A percentile compares a stretch with the other conserved stretches of the same genome.
phyloP scores from a whole-genome alignment of 139 green algal genomes.

The Chlorella vulgaris region DNA sequence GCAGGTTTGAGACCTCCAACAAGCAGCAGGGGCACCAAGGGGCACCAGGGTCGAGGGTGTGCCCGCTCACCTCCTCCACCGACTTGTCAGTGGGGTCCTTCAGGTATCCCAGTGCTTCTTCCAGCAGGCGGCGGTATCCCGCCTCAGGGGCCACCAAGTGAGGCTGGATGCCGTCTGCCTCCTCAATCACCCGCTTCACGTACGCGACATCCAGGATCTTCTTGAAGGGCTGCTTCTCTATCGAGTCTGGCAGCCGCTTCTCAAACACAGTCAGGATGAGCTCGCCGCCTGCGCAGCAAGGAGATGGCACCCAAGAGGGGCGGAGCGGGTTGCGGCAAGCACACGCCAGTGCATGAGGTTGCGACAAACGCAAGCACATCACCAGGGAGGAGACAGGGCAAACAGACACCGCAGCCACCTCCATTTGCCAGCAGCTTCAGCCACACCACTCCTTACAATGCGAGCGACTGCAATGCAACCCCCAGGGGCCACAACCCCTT shows the following conservation, averaged over 20 bases:
- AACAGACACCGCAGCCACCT: too few species aligned
- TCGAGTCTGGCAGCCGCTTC: slow-evolving; percentile 86
- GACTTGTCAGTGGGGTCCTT: slow-evolving; percentile 59
- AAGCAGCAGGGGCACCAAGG: too few species aligned
- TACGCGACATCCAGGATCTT: slow-evolving; percentile 86
- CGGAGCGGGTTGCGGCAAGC: not conserved
- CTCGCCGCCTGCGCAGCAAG: slow-evolving; percentile 69
- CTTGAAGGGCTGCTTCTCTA: slow-evolving; percentile 87
- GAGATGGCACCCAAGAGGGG: not conserved
- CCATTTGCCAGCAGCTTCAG: too few species aligned
- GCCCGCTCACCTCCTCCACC: slow-evolving; percentile 64
- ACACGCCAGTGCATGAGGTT: too few species aligned
- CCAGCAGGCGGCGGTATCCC: slow-evolving; percentile 92
- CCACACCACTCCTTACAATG: too few species aligned
- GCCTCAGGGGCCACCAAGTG: slow-evolving; percentile 97
- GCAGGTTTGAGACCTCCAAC: not conserved
- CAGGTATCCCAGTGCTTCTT: slow-evolving; percentile 60
- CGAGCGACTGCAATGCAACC: too few species aligned
- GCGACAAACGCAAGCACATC: too few species aligned
- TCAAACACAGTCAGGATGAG: slow-evolving; percentile 92
- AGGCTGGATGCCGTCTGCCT: slow-evolving; percentile 97
- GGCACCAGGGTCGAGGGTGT: too few species aligned
- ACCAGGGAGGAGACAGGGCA: too few species aligned
- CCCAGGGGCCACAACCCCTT: too few species aligned
- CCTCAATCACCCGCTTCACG: slow-evolving; percentile 86